Conservation (phyloP, 1,139 yeast genomes). For the Yarrowia galli region DNA sequence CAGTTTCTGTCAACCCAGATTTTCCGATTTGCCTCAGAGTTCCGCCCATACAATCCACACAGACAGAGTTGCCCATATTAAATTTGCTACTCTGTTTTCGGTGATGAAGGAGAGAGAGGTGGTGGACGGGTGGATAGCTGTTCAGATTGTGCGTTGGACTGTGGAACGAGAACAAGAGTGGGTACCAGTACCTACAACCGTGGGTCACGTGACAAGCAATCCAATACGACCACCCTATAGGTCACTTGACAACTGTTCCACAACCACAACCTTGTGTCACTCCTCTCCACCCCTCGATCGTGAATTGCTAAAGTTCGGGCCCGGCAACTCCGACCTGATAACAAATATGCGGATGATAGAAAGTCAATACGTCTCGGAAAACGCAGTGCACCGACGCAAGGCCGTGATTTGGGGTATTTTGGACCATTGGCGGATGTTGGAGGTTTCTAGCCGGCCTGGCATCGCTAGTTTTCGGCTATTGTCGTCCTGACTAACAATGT, state of each 20-base stretch:
- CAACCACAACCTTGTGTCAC: constrained; percentile 8
- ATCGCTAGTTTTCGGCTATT: not conserved
- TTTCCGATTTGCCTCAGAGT: constrained; percentile 6
- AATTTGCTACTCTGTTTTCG: constrained; percentile 9
- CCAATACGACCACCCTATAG: not conserved
- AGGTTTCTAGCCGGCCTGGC: not conserved
- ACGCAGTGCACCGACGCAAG: no score
- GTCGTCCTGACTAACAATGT: no score
- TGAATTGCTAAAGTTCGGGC: constrained; percentile 11
- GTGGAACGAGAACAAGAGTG: no score
- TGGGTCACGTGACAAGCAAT: no score
- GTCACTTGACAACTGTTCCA: not conserved
- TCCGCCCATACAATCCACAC: not conserved
- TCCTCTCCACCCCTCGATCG: constrained; percentile 11
- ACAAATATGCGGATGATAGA: not conserved
- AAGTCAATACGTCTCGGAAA: constrained; percentile 18
- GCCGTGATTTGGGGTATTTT: no score
- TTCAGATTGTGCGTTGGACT: no score
- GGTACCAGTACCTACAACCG: no score
- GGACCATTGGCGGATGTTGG: no score
- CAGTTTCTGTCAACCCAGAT: not conserved
- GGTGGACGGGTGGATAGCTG: not conserved
- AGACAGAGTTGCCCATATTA: not conserved
- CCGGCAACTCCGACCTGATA: constrained; percentile 19
- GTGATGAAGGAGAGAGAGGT: not conserved